Base-by-base conservation (phyloP, 1,284 basidiomycete species). In the Porodaedalea pini region DNA sequence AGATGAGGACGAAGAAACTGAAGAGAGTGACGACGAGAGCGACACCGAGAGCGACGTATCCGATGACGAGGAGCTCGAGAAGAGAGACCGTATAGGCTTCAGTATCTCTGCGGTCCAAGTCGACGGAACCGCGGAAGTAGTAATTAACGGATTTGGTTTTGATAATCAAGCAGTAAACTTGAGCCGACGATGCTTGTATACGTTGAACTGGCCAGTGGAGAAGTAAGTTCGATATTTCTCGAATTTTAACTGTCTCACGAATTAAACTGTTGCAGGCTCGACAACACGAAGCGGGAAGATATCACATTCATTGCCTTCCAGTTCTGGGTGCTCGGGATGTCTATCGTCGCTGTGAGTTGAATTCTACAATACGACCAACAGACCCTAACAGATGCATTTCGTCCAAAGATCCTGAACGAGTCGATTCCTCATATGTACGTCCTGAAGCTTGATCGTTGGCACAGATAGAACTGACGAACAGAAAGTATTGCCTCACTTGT, bases 251-350 rank as follows among this genome's bases (percentile, higher is more conserved):
- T 29, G 27, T 11, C 25, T n/a, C 59, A 52, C 43, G 19, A 49
- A 25, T 23, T 54, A 25, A 44, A 57, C 41, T 39, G 37, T 45
- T 60, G 19, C 60, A 90, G 88, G 31, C 75, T 90, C 52, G 73
- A 74, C 55, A 80, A 89, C 66, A 88, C 86, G 19, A 81, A 88
- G 66, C 83, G 89, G 23, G 88, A 90, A 66, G 89, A 91, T 65
- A 71, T 88, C 59, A 78, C 85, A 13, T 90, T 90, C 68, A 83
- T 90, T 50, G 77, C 78, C 8, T 92, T 90, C 73, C 87, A 90
- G 63, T 72, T 88, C 57, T 91, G 89, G 89, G 81, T 90, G 1
- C 72, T 91, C 21, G 87, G 85, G 36, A 87, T 91, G 83, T 90
- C 88, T 3, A 63, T 87, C 39, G 85, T 89, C 45, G 89, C 88